Evolutionary conservation across 192 early-diverging fungal species (phyloP).

Genomic region (Thamnidium elegans): DNA sequence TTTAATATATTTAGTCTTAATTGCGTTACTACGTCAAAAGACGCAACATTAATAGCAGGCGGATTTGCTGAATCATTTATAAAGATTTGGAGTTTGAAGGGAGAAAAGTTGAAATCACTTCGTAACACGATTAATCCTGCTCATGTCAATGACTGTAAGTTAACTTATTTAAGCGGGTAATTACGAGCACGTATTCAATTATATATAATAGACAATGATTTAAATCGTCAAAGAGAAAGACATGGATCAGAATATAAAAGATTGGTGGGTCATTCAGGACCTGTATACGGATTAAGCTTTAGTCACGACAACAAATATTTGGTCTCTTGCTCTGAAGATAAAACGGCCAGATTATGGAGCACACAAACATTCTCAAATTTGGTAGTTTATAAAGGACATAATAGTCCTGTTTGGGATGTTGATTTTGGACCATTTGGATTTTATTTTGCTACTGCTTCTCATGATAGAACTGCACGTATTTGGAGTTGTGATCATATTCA

Average conservation of each 20-base stretch:
- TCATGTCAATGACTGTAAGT: conserved; percentile 52
- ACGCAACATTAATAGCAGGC: conserved; percentile 75
- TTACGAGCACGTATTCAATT: background rate
- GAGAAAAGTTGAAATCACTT: conserved; percentile 66
- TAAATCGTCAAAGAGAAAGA: conserved; percentile 59
- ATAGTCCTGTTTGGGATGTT: conserved; percentile 96
- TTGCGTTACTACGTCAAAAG: conserved; percentile 80
- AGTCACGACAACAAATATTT: conserved; percentile 84
- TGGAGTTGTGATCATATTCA: conserved; percentile 98
- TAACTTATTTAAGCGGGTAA: background rate
- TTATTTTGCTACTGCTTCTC: conserved; percentile 96
- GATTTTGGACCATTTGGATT: conserved; percentile 85
- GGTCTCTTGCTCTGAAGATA: conserved; percentile 89
- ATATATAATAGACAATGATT: conserved; percentile 43
- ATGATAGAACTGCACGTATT: conserved; percentile 91
- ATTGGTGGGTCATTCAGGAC: conserved; percentile 88
- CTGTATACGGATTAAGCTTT: conserved; percentile 84
- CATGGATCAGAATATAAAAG: conserved; percentile 54
- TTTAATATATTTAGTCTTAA: conserved; percentile 65
- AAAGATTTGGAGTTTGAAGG: conserved; percentile 88
- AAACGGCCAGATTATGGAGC: conserved; percentile 95
- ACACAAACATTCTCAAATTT: conserved; percentile 86
- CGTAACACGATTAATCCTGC: conserved; percentile 57
- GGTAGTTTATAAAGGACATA: conserved; percentile 96
- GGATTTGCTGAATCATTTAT: conserved; percentile 96